Percentiles rank a stretch among this genome's conserved stretches.
Evolutionary conservation across 805 yeast genomes (phyloP).

Genomic region (Wickerhamiella sorbophila): DNA sequence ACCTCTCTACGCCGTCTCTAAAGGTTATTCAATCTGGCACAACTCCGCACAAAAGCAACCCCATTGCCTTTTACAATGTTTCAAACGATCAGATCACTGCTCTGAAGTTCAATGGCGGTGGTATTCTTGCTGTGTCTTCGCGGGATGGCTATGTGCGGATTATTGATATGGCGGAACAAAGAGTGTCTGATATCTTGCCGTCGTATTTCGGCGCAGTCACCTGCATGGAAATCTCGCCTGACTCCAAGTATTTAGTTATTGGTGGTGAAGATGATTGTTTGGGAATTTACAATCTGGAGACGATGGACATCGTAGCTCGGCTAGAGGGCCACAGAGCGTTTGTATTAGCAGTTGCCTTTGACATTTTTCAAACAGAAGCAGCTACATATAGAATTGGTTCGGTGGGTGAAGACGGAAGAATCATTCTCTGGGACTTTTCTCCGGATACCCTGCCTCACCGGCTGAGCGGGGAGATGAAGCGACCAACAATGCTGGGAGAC

Average conservation of each 20-base stretch:
- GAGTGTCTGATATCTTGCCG: constrained; percentile 39
- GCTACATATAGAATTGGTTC: constrained; percentile 34
- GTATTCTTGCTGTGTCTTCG: constrained; percentile 37
- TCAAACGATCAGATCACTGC: constrained; percentile 44
- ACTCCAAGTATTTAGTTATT: constrained; percentile 32
- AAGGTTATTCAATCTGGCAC: constrained; percentile 2
- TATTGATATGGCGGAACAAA: constrained; percentile 35
- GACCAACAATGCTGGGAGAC: background rate
- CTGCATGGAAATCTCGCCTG: constrained; percentile 40
- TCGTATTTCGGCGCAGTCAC: constrained; percentile 54
- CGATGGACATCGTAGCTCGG: constrained; percentile 23
- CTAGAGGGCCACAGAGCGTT: constrained; percentile 41
- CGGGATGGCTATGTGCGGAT: constrained; percentile 53
- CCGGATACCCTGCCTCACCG: constrained; percentile 28
- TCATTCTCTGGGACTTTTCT: constrained; percentile 41
- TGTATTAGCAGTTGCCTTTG: constrained; percentile 35
- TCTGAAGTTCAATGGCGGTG: constrained; percentile 20
- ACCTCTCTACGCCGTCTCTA: background rate
- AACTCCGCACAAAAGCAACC: constrained; percentile 22
- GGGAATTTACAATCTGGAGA: constrained; percentile 29
- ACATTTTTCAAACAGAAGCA: constrained; percentile 20
- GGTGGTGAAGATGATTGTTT: constrained; percentile 45
- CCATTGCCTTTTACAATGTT: constrained; percentile 50
- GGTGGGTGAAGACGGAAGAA: constrained; percentile 41
- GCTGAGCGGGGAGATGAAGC: constrained; percentile 3